phyloP scores from a whole-genome alignment of 2,329 filamentous ascomycete species.

The Calonectria montana region DNA sequence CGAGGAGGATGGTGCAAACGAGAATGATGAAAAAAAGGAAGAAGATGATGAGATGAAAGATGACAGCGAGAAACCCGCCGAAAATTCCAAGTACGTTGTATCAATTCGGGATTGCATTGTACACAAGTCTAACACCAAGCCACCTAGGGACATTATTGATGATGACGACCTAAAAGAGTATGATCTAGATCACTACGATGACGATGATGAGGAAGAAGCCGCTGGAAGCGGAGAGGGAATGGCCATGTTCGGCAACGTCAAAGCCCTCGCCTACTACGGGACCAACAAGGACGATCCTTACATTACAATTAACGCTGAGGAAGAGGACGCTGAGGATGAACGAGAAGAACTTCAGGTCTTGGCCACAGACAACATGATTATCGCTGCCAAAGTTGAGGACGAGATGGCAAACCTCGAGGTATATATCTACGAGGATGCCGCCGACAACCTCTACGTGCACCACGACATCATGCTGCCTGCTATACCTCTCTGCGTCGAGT shows the following conservation, averaged over 20 bases:
- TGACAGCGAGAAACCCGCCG: constrained; percentile 39
- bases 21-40: constrained; percentile 44
- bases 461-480: constrained; percentile 99
- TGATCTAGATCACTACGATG: constrained; percentile 95
- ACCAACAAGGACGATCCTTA: constrained; percentile 97
- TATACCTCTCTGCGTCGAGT: constrained; percentile 94
- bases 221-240: constrained; percentile 72
- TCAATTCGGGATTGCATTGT: background rate
- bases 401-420: constrained; percentile 97
- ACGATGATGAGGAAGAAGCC: constrained; percentile 71
- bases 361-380: constrained; percentile 89
- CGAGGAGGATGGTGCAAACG: constrained; percentile 41
- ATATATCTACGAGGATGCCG: constrained; percentile 95
- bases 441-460: constrained; percentile 98
- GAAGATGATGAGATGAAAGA: constrained; percentile 52
- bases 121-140: constrained; percentile 23
- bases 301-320: constrained; percentile 84
- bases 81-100: constrained; percentile 52
- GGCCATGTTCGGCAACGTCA: constrained; percentile 96
- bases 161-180: constrained; percentile 97
- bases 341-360: constrained; percentile 94
- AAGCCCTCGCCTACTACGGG: constrained; percentile 92
- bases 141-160: constrained; percentile 58
- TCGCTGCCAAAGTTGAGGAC: constrained; percentile 95
- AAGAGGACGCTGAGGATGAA: constrained; percentile 82